Evolutionary conservation across 1,139 yeast species (phyloP), one percentile per base, ranked within the genome.

Genomic region (Candida neerlandica): DNA sequence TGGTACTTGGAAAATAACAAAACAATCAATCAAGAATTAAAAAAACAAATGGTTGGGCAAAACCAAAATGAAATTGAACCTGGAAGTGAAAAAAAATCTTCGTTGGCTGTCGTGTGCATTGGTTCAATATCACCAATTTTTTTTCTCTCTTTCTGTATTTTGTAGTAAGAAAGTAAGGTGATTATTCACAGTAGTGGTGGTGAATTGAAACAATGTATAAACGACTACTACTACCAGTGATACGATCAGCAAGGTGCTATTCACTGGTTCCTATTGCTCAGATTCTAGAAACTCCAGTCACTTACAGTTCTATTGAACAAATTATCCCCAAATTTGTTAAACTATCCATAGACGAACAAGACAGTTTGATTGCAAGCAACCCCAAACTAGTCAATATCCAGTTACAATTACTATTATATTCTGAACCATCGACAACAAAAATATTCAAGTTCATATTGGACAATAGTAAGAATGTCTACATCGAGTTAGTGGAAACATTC

Each of bases 401-500:
- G 34, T 45, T 51, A 12, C 48, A 44, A 41, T n/a, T 37, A 12
- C n/a, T 50, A 27, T 14, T 51, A 10, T 33, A 27, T 18, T 33
- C 16, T 7, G 43, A 43, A 27, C 30, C 34, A 5, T 16, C 32
- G 7, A 7, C 27, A 1, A n/a, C 11, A 10, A 18, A 39, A 4
- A 19, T 43, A 5, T 51, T 47, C 38, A 27, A 41, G 33, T 49
- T 45, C 34, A 42, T 49, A 12, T 26, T 43, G 21, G 5, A 41
- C 4, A 42, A 51, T 30, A 37, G 40, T 26, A 4, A 37, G 30
- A 19, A 35, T n/a, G 39, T 54, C 19, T 43, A 43, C 21, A 16
- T 42, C 21, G 57, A 56, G 14, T 49, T 64, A 26, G 35, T 66
- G 2, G 70, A 70, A 47, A 54, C 57, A 3, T 63, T 55, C 42